These are phyloP conservation scores for Boletales sp. DNA, from an alignment of 768 basidiomycete species.

Conservation along the genomic window DNA sequence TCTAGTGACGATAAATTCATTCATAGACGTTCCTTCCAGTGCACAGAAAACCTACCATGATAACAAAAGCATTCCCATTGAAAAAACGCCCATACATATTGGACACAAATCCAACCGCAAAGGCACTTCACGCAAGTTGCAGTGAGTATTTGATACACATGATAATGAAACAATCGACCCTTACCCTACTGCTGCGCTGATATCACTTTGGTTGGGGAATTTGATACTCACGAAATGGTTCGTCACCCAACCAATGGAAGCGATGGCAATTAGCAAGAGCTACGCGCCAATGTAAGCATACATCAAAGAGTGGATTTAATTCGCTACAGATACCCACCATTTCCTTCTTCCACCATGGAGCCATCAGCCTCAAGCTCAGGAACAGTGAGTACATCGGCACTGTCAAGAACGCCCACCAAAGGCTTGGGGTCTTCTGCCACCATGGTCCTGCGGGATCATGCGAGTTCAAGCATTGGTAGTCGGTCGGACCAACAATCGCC, in stretches of 20 bases:
- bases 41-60: conserved; percentile 53
- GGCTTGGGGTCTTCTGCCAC: conserved; percentile 69
- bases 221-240: conserved; percentile 62
- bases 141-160: conserved; percentile 1
- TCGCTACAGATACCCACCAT: conserved; percentile 37
- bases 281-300: conserved; percentile 10
- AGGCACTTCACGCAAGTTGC: conserved; percentile 43
- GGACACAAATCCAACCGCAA: conserved; percentile 76
- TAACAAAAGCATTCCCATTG: conserved; percentile 71
- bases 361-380: conserved; percentile 62
- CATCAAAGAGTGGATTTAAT: background rate
- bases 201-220: conserved; percentile 69
- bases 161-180: conserved; percentile 11
- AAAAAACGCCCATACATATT: conserved; percentile 77
- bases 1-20: conserved; percentile 26
- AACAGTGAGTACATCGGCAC: conserved; percentile 69
- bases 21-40: background rate
- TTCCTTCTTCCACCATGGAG: conserved; percentile 55
- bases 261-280: conserved; percentile 53
- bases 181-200: conserved; percentile 72
- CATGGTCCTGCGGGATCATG: conserved; percentile 61
- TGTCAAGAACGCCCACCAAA: conserved; percentile 73
- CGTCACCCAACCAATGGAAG: conserved; percentile 72
- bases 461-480: conserved; percentile 56
- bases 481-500: conserved; percentile 46